phyloP scores from a whole-genome alignment of 345 rosid genomes.

The Hibiscus tridactylites region DNA sequence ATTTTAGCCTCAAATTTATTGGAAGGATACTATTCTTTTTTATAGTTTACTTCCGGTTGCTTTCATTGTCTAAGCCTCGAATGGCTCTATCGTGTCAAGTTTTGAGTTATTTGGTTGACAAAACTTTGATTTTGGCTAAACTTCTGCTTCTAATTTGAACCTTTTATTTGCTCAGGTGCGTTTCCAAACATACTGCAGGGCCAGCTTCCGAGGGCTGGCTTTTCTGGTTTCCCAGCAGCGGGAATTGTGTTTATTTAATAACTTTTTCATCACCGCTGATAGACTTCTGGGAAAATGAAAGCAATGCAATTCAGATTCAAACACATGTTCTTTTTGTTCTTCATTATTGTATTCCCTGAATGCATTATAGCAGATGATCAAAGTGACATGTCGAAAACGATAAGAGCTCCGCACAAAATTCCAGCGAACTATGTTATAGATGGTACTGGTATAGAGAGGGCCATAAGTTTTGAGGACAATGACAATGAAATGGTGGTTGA shows the following conservation, averaged over 20 bases:
- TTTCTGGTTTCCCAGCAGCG: neutral
- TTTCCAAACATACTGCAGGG: neutral
- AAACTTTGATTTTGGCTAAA: neutral
- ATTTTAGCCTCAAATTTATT: neutral
- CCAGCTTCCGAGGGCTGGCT: neutral
- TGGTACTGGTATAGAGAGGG: constrained; percentile 55
- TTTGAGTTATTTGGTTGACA: neutral
- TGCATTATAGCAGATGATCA: constrained; percentile 31
- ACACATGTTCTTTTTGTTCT: constrained; percentile 18
- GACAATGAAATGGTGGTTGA: constrained; percentile 31
- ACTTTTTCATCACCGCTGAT: neutral
- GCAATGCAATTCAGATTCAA: constrained; percentile 26
- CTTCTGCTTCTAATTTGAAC: neutral
- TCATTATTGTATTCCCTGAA: constrained; percentile 15
- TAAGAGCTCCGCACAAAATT: constrained; percentile 57
- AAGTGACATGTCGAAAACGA: constrained; percentile 27
- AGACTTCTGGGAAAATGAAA: neutral
- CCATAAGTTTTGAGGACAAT: constrained; percentile 27
- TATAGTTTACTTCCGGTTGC: neutral
- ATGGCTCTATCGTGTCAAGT: neutral
- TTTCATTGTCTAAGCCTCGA: neutral
- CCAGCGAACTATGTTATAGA: constrained; percentile 48
- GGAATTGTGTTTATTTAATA: neutral
- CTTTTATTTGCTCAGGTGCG: neutral
- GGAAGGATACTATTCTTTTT: neutral